Evolutionary conservation across 371 early-diverging fungal species (phyloP).

Genomic region (Lichtheimia ornata): DNA sequence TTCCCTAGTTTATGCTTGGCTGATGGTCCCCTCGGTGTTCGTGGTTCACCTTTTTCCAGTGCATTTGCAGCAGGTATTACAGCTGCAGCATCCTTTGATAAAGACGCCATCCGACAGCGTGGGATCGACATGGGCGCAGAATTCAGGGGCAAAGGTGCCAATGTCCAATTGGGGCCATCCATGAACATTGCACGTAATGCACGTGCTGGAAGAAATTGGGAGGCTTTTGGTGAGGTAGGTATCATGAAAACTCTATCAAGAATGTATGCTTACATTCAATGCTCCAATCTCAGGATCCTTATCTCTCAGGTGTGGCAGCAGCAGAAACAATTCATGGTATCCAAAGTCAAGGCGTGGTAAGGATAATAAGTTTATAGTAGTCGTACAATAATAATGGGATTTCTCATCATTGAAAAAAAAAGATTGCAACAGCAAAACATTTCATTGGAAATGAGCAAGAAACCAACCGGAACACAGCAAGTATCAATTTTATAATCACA

Average conservation of each 20-base stretch:
- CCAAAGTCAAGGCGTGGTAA: slow-evolving; percentile 46
- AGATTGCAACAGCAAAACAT: slow-evolving; percentile 60
- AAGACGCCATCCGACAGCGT: slow-evolving; percentile 38
- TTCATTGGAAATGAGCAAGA: slow-evolving; percentile 57
- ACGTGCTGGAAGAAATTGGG: slow-evolving; percentile 58
- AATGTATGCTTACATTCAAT: neutral
- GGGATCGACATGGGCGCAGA: slow-evolving; percentile 57
- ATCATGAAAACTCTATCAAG: neutral
- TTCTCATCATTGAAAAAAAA: neutral
- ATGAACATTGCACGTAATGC: slow-evolving; percentile 6
- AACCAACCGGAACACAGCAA: slow-evolving; percentile 20
- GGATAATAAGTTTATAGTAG: neutral
- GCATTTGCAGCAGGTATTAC: slow-evolving; percentile 56
- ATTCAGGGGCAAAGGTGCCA: slow-evolving; percentile 49
- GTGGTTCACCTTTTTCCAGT: slow-evolving; percentile 36
- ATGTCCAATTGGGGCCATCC: slow-evolving; percentile 49
- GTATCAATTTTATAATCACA: neutral
- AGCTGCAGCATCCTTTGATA: slow-evolving; percentile 57
- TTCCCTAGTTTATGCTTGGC: slow-evolving; percentile 58
- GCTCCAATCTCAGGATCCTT: slow-evolving; percentile 41
- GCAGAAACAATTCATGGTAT: slow-evolving; percentile 33
- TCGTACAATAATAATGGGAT: neutral
- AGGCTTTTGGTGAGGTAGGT: slow-evolving; percentile 52
- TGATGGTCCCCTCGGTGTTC: slow-evolving; percentile 59
- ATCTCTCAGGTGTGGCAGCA: slow-evolving; percentile 37